Conservation (phyloP, 164 flowering plant genomes). For the Liriodendron chinense region DNA sequence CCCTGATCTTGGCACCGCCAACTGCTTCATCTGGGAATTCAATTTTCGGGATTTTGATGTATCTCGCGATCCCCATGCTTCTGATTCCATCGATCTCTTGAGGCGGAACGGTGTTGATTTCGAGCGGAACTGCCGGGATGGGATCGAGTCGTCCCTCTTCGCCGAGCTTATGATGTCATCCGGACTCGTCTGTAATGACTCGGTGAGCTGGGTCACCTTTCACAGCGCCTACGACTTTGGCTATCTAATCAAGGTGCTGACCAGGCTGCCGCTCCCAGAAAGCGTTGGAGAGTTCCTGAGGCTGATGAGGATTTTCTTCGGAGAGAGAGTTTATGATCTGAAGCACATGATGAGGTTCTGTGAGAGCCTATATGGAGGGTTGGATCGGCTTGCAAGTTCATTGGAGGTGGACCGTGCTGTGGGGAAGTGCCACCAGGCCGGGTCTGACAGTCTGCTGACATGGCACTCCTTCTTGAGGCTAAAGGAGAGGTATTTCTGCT, state of each 20-base stretch:
- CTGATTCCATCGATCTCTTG: conserved; percentile 44
- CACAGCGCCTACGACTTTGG: conserved; percentile 64
- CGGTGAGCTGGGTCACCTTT: conserved; percentile 56
- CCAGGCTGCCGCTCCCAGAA: conserved; percentile 27
- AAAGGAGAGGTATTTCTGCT: conserved; percentile 18
- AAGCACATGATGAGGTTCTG: conserved; percentile 50
- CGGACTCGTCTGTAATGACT: conserved; percentile 48
- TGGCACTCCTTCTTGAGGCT: conserved; percentile 43
- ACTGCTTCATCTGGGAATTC: conserved; percentile 50
- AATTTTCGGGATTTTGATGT: conserved; percentile 55
- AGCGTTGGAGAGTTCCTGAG: conserved; percentile 30
- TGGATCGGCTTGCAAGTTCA: conserved; percentile 32
- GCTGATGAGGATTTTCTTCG: conserved; percentile 34
- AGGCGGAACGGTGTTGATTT: conserved; percentile 51
- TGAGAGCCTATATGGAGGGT: conserved; percentile 39
- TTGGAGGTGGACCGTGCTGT: conserved; percentile 36
- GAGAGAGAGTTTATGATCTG: conserved; percentile 44
- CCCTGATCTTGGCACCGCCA: conserved; percentile 41
- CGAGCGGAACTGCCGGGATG: conserved; percentile 34
- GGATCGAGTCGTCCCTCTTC: conserved; percentile 40
- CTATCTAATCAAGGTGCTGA: conserved; percentile 47
- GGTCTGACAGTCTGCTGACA: conserved; percentile 58
- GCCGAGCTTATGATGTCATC: conserved; percentile 58
- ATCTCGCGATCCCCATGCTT: conserved; percentile 28
- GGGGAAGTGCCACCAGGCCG: conserved; percentile 61